Conservation (phyloP, 352 stramenopile species). For the Phytophthora ramorum region DNA sequence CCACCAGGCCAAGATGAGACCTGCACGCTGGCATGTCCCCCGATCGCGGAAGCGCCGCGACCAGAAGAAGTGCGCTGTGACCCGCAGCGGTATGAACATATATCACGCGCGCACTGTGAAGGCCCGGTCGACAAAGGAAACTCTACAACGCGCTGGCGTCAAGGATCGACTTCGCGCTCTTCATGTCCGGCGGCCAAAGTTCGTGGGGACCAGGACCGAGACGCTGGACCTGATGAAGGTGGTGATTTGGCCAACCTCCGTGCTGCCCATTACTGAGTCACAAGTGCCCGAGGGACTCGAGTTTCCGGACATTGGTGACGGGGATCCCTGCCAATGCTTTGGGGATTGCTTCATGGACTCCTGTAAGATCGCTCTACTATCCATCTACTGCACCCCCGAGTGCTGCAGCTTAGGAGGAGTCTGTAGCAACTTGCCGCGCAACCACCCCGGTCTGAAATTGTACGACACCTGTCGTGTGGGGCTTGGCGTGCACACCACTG, state of each 20-base stretch:
- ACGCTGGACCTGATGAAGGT: too few species aligned
- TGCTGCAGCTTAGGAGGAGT: neutral
- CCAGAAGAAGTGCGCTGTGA: too few species aligned
- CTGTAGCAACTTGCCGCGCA: constrained; percentile 1
- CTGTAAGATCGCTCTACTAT: neutral
- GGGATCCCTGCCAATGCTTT: neutral
- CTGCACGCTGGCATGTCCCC: neutral
- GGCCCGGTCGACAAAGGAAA: neutral
- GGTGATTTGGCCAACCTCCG: too few species aligned
- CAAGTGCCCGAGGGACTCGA: neutral
- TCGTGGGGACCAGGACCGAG: too few species aligned
- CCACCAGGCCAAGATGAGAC: neutral
- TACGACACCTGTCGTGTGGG: constrained; percentile 5
- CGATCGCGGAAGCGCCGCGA: constrained; percentile 2
- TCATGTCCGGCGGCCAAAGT: too few species aligned
- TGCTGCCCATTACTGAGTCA: neutral
- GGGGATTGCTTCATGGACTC: neutral
- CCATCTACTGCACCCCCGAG: too few species aligned
- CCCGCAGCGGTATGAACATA: constrained; percentile 2
- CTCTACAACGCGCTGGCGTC: neutral
- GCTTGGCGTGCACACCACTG: neutral
- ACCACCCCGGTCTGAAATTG: neutral
- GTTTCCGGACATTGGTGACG: neutral
- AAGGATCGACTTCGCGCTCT: too few species aligned
- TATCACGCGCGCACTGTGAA: neutral